Evolutionary conservation across 768 basidiomycete genomes (phyloP).

Genomic region (Kwoniella sp.): DNA sequence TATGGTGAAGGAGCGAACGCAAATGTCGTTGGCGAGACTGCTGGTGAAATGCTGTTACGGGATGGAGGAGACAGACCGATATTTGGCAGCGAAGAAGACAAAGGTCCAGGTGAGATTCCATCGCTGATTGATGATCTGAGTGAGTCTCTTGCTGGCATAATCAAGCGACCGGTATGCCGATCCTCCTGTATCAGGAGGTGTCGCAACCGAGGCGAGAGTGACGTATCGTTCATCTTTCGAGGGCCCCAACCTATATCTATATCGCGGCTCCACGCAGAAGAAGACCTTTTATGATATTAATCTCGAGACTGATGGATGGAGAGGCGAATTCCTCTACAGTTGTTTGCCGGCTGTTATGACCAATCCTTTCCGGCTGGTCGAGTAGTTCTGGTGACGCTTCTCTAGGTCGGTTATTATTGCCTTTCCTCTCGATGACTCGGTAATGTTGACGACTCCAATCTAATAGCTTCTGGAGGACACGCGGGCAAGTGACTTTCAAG

Average conservation of each 20-base stretch:
- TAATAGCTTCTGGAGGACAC: background rate
- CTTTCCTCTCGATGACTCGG: background rate
- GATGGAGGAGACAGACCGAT: background rate
- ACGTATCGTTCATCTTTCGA: constrained; percentile 21
- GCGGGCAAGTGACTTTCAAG: background rate
- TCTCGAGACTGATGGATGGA: background rate
- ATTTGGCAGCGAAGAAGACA: constrained; percentile 4
- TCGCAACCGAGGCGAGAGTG: constrained; percentile 31
- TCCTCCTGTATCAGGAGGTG: constrained; percentile 45
- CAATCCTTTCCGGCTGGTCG: too few relatives aligned
- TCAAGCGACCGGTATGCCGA: constrained; percentile 23
- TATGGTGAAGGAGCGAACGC: constrained; percentile 23
- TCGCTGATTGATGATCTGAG: constrained; percentile 7
- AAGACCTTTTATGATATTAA: background rate
- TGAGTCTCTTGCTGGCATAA: constrained; percentile 19
- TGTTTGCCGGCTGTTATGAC: too few relatives aligned
- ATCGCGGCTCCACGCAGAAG: background rate
- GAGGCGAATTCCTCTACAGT: too few relatives aligned
- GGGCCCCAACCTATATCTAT: background rate
- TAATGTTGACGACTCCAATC: background rate
- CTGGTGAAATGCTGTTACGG: constrained; percentile 11
- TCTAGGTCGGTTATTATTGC: background rate
- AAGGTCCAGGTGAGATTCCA: constrained; percentile 4
- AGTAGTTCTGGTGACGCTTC: background rate
- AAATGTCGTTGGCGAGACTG: constrained; percentile 18